phyloP scores from a whole-genome alignment of 179 eudicot species.

The Heliamphora pulchella region DNA sequence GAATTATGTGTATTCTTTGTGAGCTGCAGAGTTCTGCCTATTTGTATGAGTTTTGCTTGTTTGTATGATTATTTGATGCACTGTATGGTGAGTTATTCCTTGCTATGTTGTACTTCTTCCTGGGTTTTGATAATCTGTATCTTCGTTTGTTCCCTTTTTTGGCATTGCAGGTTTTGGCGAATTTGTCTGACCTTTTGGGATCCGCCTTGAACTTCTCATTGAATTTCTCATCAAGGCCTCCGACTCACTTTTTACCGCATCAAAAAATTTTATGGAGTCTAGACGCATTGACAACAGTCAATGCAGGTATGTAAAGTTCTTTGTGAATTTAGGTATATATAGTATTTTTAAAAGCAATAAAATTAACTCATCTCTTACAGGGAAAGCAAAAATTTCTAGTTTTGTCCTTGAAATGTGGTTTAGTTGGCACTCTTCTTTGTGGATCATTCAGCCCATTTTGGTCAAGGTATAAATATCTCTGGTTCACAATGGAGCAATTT shows the following conservation, averaged over 20 bases:
- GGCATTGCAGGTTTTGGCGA: slow-evolving; percentile 45
- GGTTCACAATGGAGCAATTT: not conserved
- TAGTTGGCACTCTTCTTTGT: slow-evolving; percentile 82
- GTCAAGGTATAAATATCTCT: slow-evolving; percentile 35
- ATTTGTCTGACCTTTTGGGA: slow-evolving; percentile 32
- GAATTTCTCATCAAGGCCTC: slow-evolving; percentile 68
- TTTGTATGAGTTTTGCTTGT: not conserved
- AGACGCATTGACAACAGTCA: slow-evolving; percentile 49
- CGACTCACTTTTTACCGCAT: slow-evolving; percentile 62
- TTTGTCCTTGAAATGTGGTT: slow-evolving; percentile 78
- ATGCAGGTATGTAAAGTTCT: slow-evolving; percentile 40
- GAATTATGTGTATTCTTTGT: not conserved
- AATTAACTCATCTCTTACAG: slow-evolving; percentile 26
- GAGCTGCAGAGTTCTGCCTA: not conserved
- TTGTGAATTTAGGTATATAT: not conserved
- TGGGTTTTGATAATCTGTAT: not conserved
- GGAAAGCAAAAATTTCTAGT: slow-evolving; percentile 39
- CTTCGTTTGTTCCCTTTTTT: not conserved
- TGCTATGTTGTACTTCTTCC: not conserved
- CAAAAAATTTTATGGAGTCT: slow-evolving; percentile 64
- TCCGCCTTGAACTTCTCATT: slow-evolving; percentile 40
- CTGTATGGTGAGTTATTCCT: not conserved
- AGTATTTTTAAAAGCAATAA: not conserved
- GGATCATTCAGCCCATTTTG: slow-evolving; percentile 38
- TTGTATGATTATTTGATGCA: not conserved